Evolutionary conservation across 345 rosid species (phyloP), one percentile per base, ranked within the genome.

Genomic region (Aurinia saxatilis): DNA sequence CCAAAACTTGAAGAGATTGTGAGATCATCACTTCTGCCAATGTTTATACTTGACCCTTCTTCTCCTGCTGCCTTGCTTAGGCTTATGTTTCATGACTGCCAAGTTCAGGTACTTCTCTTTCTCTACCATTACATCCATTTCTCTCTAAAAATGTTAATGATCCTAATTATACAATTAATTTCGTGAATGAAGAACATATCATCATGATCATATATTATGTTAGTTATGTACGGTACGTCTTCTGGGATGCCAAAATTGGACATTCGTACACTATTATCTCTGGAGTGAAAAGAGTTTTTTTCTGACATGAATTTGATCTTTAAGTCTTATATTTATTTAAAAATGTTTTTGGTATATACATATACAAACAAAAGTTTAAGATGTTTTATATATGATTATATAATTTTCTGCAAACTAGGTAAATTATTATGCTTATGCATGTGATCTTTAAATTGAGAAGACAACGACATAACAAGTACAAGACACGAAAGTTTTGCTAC

Each of bases 31-130:
- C 71, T 79, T 59, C 18, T 58, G 14, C 42, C 67, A 10, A 23
- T 63, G 38, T 73, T 79, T 61, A 46, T 73, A 4, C 15, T 52
- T 30, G 82, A 79, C 73, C 82, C 80, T 51, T 38, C 72, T 51
- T 54, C 80, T 17, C 76, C 80, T 5, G 57, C 82, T 6, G 82
- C 80, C 44, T 61, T 79, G 71, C 62, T 76, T 18, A 70, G 80
- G 55, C 82, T 79, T 18, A 79, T 79, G 80, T 76, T 79, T 63
- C 82, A 79, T 58, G 82, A 79, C 59, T 79, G 82, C 65, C 80
- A 79, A 79, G 82, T 76, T 67, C 80, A 79, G 80, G 82, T 79
- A 21, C 25, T n/a, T n/a, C n/a, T 57, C 40, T 44, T 53, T 34
- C 3, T 60, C 57, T 11, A 25, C 11, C 10, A 5, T 57, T 33